Percentiles rank a stretch among this genome's conserved stretches.
These are phyloP conservation scores for Euphrasia confusa DNA, from an alignment of 257 asterid genomes.

Conservation along the genomic window DNA sequence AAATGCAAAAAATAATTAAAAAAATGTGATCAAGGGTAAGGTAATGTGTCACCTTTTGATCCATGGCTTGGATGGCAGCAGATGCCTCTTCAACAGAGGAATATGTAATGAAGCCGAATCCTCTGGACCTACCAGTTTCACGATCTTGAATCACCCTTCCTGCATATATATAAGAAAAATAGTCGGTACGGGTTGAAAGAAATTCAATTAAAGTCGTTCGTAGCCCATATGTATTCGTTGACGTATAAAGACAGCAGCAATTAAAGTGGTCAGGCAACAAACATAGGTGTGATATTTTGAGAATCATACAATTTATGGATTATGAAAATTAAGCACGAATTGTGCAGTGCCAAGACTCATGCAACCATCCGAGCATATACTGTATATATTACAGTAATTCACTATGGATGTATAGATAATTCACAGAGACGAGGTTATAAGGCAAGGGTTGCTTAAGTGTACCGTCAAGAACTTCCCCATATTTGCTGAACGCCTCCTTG, in stretches of 20 bases:
- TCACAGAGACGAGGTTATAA: background rate
- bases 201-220: background rate
- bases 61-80: constrained; percentile 88
- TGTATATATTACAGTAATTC: too few relatives aligned
- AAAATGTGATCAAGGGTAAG: background rate
- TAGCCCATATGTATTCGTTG: background rate
- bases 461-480: constrained; percentile 84
- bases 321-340: background rate
- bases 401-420: background rate
- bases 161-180: constrained; percentile 28
- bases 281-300: background rate
- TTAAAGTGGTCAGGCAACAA: background rate
- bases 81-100: constrained; percentile 61
- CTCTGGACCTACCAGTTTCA: constrained; percentile 75
- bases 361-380: too few relatives aligned
- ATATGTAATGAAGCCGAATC: constrained; percentile 82
- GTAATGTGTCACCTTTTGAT: constrained; percentile 51
- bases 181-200: background rate
- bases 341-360: too few relatives aligned
- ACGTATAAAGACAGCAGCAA: too few relatives aligned
- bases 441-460: constrained; percentile 16
- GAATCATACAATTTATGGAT: background rate
- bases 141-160: constrained; percentile 72
- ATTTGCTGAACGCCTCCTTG: constrained; percentile 53
- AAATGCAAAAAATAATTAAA: background rate